Conservation (phyloP, 345 rosid genomes). For the Lepidium africanum region DNA sequence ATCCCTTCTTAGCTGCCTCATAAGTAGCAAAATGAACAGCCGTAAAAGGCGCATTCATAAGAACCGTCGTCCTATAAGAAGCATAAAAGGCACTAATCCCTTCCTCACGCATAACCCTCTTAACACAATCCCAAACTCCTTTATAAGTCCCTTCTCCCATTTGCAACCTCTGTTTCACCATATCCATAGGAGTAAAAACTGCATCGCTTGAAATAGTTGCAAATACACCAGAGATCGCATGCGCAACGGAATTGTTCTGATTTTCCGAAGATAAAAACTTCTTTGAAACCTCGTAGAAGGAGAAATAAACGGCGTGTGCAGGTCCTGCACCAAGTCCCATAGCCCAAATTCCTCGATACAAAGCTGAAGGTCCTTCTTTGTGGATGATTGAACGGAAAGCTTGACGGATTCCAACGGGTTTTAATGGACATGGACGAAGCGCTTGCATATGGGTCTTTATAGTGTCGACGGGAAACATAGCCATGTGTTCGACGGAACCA, state of each 20-base stretch:
- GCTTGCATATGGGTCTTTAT: slow-evolving; percentile 95
- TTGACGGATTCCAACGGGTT: slow-evolving; percentile 57
- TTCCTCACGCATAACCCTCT: slow-evolving; percentile 71
- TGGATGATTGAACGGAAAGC: slow-evolving; percentile 69
- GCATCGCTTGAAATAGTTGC: slow-evolving; percentile 88
- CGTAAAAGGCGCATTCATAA: slow-evolving; percentile 92
- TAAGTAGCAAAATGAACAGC: slow-evolving; percentile 82
- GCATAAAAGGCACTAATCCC: slow-evolving; percentile 81
- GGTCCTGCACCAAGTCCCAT: slow-evolving; percentile 99
- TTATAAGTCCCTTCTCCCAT: slow-evolving; percentile 51
- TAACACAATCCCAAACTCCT: slow-evolving; percentile 78
- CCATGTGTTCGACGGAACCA: slow-evolving; percentile 92
- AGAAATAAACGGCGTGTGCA: slow-evolving; percentile 93
- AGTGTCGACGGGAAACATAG: slow-evolving; percentile 96
- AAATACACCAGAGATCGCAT: slow-evolving; percentile 76
- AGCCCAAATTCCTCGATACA: slow-evolving; percentile 90
- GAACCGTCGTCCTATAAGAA: slow-evolving; percentile 82
- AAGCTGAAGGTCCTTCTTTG: slow-evolving; percentile 57
- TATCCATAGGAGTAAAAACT: slow-evolving; percentile 91
- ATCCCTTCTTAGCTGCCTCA: slow-evolving; percentile 70
- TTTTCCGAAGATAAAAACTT: slow-evolving; percentile 52
- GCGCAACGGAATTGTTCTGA: slow-evolving; percentile 60
- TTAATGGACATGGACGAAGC: slow-evolving; percentile 75
- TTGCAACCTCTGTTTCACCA: slow-evolving; percentile 94
- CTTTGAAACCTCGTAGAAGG: slow-evolving; percentile 74